These are phyloP conservation scores for Fusarium sp. DNA, from an alignment of 2,329 filamentous ascomycete genomes.

Conservation along the genomic window DNA sequence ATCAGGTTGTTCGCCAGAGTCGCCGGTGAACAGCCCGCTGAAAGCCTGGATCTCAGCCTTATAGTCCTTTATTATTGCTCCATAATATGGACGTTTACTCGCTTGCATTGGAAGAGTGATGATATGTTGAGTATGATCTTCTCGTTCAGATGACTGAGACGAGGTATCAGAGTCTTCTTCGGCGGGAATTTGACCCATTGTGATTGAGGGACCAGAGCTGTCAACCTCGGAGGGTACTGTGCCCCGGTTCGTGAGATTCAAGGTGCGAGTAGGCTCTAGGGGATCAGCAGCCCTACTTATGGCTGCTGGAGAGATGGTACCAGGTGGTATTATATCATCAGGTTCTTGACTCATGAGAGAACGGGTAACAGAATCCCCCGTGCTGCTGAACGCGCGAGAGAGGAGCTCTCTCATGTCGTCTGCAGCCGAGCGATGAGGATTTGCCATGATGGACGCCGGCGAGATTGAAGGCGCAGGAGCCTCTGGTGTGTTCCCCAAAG, in stretches of 20 bases:
- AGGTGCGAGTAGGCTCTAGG: slow-evolving; percentile 31
- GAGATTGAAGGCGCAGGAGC: slow-evolving; percentile 42
- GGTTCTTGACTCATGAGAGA: slow-evolving; percentile 36
- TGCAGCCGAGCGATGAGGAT: slow-evolving; percentile 35
- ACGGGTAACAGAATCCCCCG: slow-evolving; percentile 29
- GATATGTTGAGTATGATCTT: slow-evolving; percentile 54
- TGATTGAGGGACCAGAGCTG: slow-evolving; percentile 42
- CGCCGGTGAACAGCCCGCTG: slow-evolving; percentile 54
- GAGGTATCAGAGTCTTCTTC: slow-evolving; percentile 41
- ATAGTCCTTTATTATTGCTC: slow-evolving; percentile 59
- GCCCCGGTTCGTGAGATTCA: slow-evolving; percentile 37
- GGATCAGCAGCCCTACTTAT: slow-evolving; percentile 49
- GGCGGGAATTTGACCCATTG: slow-evolving; percentile 43
- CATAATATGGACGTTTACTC: slow-evolving; percentile 63
- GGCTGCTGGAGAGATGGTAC: slow-evolving; percentile 54
- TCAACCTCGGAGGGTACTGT: slow-evolving; percentile 30
- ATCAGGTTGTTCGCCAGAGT: slow-evolving; percentile 54
- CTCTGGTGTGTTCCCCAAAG: slow-evolving; percentile 35
- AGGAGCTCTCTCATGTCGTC: slow-evolving; percentile 38
- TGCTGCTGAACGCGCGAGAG: slow-evolving; percentile 31
- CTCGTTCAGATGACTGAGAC: slow-evolving; percentile 27
- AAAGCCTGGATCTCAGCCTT: slow-evolving; percentile 60
- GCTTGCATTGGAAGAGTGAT: slow-evolving; percentile 69
- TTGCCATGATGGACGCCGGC: slow-evolving; percentile 44
- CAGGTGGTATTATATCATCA: slow-evolving; percentile 38